phyloP scores from a whole-genome alignment of 1,284 basidiomycete species.

The Dichomitus squalens region DNA sequence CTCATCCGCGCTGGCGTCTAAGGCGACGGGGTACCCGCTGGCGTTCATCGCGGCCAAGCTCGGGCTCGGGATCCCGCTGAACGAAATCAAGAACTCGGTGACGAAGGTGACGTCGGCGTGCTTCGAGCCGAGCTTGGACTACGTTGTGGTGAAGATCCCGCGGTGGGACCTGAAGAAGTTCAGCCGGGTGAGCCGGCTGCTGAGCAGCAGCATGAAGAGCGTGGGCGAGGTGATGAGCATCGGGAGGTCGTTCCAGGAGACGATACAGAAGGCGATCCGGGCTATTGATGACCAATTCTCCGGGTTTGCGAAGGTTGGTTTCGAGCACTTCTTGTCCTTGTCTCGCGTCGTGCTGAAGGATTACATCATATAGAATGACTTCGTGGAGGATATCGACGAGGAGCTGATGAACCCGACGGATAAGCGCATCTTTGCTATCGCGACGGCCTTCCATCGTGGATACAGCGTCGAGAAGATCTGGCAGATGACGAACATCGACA shows the following conservation, averaged over 20 bases:
- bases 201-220: constrained; percentile 97
- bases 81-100: constrained; percentile 97
- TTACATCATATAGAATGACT: constrained; percentile 64
- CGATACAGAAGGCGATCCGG: constrained; percentile 96
- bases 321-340: background rate
- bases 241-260: constrained; percentile 97
- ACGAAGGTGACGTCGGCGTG: constrained; percentile 96
- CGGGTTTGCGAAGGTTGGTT: constrained; percentile 84
- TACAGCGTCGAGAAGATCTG: constrained; percentile 96
- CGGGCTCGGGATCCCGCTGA: constrained; percentile 94
- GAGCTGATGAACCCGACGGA: constrained; percentile 90
- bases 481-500: constrained; percentile 97
- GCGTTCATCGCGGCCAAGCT: constrained; percentile 99
- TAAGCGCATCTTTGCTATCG: constrained; percentile 91
- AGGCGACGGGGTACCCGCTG: constrained; percentile 97
- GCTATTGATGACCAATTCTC: constrained; percentile 94
- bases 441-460: constrained; percentile 85
- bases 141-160: constrained; percentile 97
- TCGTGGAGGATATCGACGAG: constrained; percentile 82
- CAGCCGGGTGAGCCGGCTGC: constrained; percentile 82
- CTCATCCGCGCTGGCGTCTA: constrained; percentile 96
- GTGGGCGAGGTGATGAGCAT: constrained; percentile 99
- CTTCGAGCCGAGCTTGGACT: constrained; percentile 98
- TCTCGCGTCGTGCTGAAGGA: background rate
- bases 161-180: constrained; percentile 99